These are phyloP conservation scores for Aspergillus neoniger DNA, from an alignment of 2,329 filamentous ascomycete genomes.

Conservation along the genomic window DNA sequence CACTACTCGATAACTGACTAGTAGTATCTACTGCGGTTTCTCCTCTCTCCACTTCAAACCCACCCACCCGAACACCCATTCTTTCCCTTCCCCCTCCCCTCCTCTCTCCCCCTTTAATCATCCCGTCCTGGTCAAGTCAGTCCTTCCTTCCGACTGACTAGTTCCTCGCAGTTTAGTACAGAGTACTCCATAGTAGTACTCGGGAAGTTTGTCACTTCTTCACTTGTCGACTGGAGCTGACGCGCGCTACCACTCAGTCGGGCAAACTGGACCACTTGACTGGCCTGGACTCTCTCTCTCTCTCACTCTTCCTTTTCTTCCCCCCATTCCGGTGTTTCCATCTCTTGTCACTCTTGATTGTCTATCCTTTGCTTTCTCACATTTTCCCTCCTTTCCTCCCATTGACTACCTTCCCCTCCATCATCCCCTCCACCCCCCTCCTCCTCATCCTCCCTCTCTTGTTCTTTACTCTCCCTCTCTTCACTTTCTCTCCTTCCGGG, in stretches of 20 bases:
- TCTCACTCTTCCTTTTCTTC: not conserved
- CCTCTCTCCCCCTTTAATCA: not conserved
- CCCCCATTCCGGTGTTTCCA: not conserved
- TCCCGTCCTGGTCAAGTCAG: not conserved
- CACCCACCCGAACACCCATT: not conserved
- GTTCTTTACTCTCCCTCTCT: not conserved
- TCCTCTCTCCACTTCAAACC: not conserved
- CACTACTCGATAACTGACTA: no score
- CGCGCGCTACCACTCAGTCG: constrained; percentile 10
- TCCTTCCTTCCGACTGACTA: no score
- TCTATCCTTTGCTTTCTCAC: not conserved
- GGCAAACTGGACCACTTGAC: constrained; percentile 7
- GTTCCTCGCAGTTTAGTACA: not conserved
- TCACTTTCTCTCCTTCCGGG: not conserved
- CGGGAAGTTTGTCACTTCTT: not conserved
- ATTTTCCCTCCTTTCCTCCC: constrained; percentile 1
- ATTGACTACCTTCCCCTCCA: not conserved
- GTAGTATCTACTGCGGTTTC: no score
- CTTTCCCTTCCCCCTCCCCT: no score
- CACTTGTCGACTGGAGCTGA: constrained; percentile 1
- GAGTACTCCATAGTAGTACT: not conserved
- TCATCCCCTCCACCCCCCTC: not conserved
- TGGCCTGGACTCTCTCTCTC: constrained; percentile 9
- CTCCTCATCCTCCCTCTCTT: constrained; percentile 4
- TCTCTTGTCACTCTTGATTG: not conserved